Evolutionary conservation across 2,329 filamentous ascomycete species (phyloP).

Genomic region (Akanthomyces dipterigenus): DNA sequence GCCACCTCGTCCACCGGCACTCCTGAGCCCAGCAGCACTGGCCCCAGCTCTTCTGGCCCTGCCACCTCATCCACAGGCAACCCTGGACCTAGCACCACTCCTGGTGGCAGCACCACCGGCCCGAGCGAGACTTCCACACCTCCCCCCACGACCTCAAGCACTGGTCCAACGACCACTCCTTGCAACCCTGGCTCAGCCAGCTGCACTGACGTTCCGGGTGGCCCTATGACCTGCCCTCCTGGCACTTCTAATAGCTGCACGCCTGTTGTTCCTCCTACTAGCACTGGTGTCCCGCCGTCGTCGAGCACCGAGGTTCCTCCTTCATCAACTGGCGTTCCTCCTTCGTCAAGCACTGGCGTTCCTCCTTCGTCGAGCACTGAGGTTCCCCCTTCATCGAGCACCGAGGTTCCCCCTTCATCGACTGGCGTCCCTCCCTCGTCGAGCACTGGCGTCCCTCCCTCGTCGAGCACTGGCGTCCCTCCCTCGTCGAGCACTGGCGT

Average conservation of each 20-base stretch:
- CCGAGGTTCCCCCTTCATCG: no score
- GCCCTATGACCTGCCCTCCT: neutral
- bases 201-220: neutral
- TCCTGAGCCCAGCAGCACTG: neutral
- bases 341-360: neutral
- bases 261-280: neutral
- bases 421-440: no score
- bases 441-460: no score
- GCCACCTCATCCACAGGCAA: neutral
- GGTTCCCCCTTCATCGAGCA: no score
- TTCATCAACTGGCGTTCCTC: neutral
- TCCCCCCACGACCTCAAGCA: neutral
- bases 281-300: neutral
- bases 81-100: neutral
- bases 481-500: no score
- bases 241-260: neutral
- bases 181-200: neutral
- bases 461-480: no score
- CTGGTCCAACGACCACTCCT: neutral
- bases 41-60: neutral
- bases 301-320: neutral
- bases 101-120: neutral
- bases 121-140: neutral
- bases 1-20: neutral
- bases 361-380: neutral